These are phyloP conservation scores for Pseudevernia furfuracea DNA, from an alignment of 495 filamentous ascomycete genomes.

Conservation along the genomic window DNA sequence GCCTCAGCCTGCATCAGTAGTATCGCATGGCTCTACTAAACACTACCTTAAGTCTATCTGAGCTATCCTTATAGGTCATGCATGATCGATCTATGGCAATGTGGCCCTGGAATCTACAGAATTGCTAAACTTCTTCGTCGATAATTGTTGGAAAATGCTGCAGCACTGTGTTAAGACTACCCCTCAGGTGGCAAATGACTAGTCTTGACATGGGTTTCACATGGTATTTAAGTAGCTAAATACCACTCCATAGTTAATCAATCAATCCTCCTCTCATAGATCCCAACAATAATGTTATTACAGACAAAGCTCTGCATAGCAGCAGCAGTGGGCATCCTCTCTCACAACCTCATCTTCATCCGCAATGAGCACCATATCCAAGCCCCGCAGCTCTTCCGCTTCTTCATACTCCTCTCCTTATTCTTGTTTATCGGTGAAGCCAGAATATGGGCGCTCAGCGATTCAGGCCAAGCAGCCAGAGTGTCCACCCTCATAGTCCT, in stretches of 20 bases:
- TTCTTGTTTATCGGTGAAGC: neutral
- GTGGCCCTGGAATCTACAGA: neutral
- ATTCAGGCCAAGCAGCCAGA: neutral
- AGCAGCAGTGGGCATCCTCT: slow-evolving; percentile 18
- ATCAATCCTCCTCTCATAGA: too few relatives aligned
- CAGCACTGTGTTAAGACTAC: too few relatives aligned
- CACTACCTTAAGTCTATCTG: too few relatives aligned
- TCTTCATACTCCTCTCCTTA: neutral
- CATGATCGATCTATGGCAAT: too few relatives aligned
- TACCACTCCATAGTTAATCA: too few relatives aligned
- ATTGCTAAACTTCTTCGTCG: rapidly evolving
- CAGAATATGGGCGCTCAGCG: neutral
- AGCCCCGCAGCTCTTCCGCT: slow-evolving; percentile 12
- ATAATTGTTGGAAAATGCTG: too few relatives aligned
- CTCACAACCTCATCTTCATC: slow-evolving; percentile 22
- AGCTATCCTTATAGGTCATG: too few relatives aligned
- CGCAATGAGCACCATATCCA: slow-evolving; percentile 25
- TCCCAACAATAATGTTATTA: neutral
- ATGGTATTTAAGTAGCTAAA: too few relatives aligned
- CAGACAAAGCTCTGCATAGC: neutral
- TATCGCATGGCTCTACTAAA: too few relatives aligned
- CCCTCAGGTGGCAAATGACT: too few relatives aligned
- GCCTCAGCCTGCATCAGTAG: too few relatives aligned
- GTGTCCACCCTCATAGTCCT: neutral
- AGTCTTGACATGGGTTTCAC: too few relatives aligned